Evolutionary conservation across 2,329 filamentous ascomycete genomes (phyloP), one percentile per base, ranked within the genome.

Genomic region (Exserohilum turcica): DNA sequence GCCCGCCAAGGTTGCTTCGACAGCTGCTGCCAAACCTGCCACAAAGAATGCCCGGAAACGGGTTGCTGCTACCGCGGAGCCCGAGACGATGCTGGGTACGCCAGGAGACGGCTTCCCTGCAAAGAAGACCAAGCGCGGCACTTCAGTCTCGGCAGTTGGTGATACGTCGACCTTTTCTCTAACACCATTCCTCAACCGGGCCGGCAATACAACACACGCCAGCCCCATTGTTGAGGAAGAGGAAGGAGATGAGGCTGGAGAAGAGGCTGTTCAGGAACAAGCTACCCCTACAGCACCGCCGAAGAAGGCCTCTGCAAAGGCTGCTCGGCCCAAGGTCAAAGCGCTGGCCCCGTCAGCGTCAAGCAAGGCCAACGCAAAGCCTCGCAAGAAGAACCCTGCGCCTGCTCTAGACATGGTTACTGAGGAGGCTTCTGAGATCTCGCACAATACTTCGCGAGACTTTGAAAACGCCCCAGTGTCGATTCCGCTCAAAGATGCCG

Each of bases 91-190:
- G 35, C 67, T 82, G 4, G 79, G 79, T 33, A 81, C 79, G 4
- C 79, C 79, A 37, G 79, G 79, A 45, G 76, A 80, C 60, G 66
- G 76, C 67, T 66, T 76, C 70, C 73, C 74, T 21, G 72, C 74
- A 31, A 81, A 81, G 70, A 77, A 79, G 57, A 72, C 74, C 28
- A 74, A 71, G 56, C 78, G 79, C 55, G 72, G 70, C 10, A 83
- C 86, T 16, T 82, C 84, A 32, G 67, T 67, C 3, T 81, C 84
- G 1, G 77, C 85, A 49, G 79, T 89, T 5, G 91, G 90, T 27
- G 91, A 96, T 68, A 97, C 96, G 74, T 97, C 92, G 0, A 87
- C 84, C 2, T 97, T 97, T 74, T 96, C 92, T 3, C 91, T 97
- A 59, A 97, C 93, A 0, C 93, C 93, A 0, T 97, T 96, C 78